phyloP scores from a whole-genome alignment of 768 basidiomycete genomes.

The Auriscalpium vulgare region DNA sequence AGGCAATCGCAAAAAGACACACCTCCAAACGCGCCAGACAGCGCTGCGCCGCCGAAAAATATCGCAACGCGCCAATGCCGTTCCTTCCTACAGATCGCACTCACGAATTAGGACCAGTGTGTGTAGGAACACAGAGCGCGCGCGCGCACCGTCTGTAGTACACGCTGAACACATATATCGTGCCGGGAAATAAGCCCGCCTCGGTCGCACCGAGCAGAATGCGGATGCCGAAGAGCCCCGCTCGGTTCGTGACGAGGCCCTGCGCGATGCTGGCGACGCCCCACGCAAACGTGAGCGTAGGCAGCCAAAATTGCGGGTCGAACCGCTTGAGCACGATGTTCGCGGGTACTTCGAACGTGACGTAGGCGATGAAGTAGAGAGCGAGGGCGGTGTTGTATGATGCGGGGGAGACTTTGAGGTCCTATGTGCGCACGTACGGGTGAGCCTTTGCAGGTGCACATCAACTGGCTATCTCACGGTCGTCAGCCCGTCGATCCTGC shows the following conservation, averaged over 20 bases:
- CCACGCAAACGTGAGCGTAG: conserved; percentile 51
- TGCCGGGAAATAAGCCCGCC: conserved; percentile 35
- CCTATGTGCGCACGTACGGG: conserved; percentile 24
- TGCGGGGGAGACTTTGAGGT: conserved; percentile 39
- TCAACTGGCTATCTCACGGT: background rate
- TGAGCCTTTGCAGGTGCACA: no score
- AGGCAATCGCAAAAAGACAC: conserved; percentile 6
- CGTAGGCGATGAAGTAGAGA: conserved; percentile 53
- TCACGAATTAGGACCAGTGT: no score
- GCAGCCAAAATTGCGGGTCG: conserved; percentile 53
- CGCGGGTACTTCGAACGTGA: conserved; percentile 52
- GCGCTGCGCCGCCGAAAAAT: conserved; percentile 53
- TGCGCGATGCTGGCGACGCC: conserved; percentile 47
- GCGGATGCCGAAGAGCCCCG: conserved; percentile 47
- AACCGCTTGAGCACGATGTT: conserved; percentile 51
- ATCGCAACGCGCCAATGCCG: conserved; percentile 55
- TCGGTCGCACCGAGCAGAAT: conserved; percentile 49
- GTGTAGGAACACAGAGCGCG: no score
- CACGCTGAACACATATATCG: conserved; percentile 49
- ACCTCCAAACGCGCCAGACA: conserved; percentile 61
- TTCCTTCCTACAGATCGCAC: conserved; percentile 32
- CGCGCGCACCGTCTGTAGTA: conserved; percentile 40
- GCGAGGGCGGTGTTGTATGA: conserved; percentile 53
- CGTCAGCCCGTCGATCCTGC: conserved; percentile 44
- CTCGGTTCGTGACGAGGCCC: conserved; percentile 46